Evolutionary conservation across 768 basidiomycete genomes (phyloP).

Genomic region (Trametes elegans): DNA sequence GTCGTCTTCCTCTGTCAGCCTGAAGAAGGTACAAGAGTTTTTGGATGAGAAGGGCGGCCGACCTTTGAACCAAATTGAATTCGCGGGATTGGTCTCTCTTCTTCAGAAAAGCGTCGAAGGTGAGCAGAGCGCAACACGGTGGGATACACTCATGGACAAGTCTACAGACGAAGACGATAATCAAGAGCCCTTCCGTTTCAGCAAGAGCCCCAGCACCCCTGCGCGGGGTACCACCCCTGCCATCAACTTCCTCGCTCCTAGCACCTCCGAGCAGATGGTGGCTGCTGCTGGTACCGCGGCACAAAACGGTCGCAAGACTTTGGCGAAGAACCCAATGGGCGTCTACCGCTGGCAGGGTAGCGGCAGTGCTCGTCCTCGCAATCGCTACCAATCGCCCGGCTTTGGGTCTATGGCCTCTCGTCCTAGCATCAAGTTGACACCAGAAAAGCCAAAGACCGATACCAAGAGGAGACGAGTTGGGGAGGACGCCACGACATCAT

Average conservation of each 20-base stretch:
- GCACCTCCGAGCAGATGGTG: constrained; percentile 20
- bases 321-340: constrained; percentile 74
- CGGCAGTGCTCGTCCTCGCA: constrained; percentile 66
- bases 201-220: constrained; percentile 43
- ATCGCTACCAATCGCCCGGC: constrained; percentile 71
- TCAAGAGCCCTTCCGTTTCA: constrained; percentile 63
- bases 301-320: constrained; percentile 48
- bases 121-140: constrained; percentile 24
- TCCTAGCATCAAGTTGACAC: constrained; percentile 42
- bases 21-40: constrained; percentile 31
- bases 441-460: constrained; percentile 43
- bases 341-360: constrained; percentile 71
- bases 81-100: constrained; percentile 53
- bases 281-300: constrained; percentile 16
- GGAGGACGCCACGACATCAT: constrained; percentile 39
- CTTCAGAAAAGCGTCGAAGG: constrained; percentile 52
- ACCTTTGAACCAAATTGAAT: constrained; percentile 50
- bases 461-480: constrained; percentile 62
- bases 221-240: constrained; percentile 36
- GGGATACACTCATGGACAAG: constrained; percentile 12
- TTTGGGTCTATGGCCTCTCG: constrained; percentile 57
- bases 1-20: constrained; percentile 14
- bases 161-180: constrained; percentile 33
- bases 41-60: constrained; percentile 46
- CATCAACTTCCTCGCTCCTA: constrained; percentile 22